These are phyloP conservation scores for Tetrahymena elliotti DNA, from an alignment of 73 alveolate species.

Conservation along the genomic window DNA sequence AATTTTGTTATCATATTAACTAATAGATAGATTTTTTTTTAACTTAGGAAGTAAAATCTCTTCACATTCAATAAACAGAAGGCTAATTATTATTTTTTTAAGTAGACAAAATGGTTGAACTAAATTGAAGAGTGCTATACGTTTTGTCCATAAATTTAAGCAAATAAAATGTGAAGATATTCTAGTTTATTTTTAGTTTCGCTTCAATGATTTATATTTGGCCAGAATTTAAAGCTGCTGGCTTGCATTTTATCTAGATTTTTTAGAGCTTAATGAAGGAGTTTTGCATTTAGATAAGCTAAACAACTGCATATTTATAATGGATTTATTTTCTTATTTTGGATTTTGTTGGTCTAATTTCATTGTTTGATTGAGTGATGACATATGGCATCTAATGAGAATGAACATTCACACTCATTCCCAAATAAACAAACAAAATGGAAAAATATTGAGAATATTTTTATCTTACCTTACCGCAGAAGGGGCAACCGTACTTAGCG, in stretches of 20 bases:
- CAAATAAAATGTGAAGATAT: neutral
- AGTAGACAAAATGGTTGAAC: neutral
- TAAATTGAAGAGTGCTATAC: neutral
- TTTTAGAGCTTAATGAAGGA: neutral
- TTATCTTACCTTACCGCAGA: slow-evolving; percentile 83
- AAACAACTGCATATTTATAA: neutral
- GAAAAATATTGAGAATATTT: neutral
- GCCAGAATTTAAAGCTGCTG: neutral
- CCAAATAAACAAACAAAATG: neutral
- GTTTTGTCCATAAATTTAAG: neutral
- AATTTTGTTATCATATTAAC: too few species aligned
- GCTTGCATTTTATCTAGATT: neutral
- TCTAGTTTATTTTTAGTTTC: neutral
- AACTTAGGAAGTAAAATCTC: neutral
- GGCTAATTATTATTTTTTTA: too few species aligned
- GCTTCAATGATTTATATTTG: neutral
- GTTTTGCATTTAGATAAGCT: neutral
- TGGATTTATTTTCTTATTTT: neutral
- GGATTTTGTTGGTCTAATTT: neutral
- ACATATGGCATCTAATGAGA: neutral
- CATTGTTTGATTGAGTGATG: neutral
- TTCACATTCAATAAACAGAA: neutral
- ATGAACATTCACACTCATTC: neutral
- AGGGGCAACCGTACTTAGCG: slow-evolving; percentile 77
- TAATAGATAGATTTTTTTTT: neutral